Conservation (phyloP, 345 rosid genomes). For the Eutrema heterophyllum region DNA sequence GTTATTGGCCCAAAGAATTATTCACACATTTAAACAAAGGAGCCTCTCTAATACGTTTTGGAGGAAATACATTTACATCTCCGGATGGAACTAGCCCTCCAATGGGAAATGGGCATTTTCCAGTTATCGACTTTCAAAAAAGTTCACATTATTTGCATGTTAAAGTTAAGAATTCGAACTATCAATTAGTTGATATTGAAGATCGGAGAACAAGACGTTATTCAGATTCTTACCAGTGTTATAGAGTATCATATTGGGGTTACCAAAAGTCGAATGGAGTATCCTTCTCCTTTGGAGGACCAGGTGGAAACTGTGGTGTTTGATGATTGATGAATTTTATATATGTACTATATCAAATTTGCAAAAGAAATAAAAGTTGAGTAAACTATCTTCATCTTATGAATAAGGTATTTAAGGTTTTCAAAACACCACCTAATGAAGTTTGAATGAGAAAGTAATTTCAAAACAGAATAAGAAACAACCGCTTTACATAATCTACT, state of each 20-base stretch:
- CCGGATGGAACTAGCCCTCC: background rate
- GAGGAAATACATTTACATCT: constrained; percentile 2
- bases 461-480: too few relatives aligned
- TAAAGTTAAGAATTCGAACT: background rate
- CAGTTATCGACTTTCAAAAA: background rate
- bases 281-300: too few relatives aligned
- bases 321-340: too few relatives aligned
- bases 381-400: too few relatives aligned
- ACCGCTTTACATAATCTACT: too few relatives aligned
- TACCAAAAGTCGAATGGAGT: too few relatives aligned
- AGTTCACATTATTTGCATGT: background rate
- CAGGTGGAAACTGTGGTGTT: too few relatives aligned
- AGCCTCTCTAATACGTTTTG: background rate
- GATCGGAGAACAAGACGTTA: background rate
- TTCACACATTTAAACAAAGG: constrained; percentile 2
- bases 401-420: too few relatives aligned
- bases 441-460: too few relatives aligned
- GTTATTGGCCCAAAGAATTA: constrained; percentile 8
- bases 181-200: background rate
- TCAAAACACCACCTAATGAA: too few relatives aligned
- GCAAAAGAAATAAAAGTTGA: too few relatives aligned
- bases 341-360: too few relatives aligned
- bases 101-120: constrained; percentile 15
- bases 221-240: background rate
- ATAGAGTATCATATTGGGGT: background rate